Evolutionary conservation across 2,329 filamentous ascomycete genomes (phyloP), one percentile per base, ranked within the genome.

Genomic region (Claviceps humidiphila): DNA sequence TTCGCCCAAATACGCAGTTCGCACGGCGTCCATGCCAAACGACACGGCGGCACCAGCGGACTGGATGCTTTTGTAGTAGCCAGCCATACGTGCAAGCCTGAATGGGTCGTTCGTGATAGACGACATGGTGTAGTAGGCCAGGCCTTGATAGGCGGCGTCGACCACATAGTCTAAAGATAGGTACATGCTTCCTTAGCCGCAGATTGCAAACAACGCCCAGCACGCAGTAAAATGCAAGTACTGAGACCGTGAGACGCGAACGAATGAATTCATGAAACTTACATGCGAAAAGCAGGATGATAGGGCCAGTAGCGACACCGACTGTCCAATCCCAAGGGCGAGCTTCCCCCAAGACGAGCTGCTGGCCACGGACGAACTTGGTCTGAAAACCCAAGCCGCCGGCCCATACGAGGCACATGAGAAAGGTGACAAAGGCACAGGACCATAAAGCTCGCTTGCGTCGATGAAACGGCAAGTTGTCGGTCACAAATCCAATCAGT

Each of bases 41-140:
- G 62, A 60, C 3, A 68, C 79, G 38, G 83, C 85, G 2, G 80
- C 77, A 60, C 85, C 85, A 7, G 82, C 84, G 22, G 84, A 87
- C 64, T 89, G 85, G 50, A 89, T 84, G n/a, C 84, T 84, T 68
- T 89, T 89, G 74, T 89, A 89, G 71, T 87, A 89, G 49, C 83
- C 84, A 17, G 82, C 83, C 64, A 84, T 87, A 66, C 87, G 85
- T 63, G 84, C 84, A 38, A 86, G 74, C 63, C 84, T 85, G 63
- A 84, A 82, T 51, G 79, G 74, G 63, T 85, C 85, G 71, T 88
- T 88, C 56, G 81, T 82, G 45, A 87, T 69, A n/a, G 83, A 75
- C 46, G 84, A 84, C 82, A 88, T 87, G 68, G 80, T 81, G 72
- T 87, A 88, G 58, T 81, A 78, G 45, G 80, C 77, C n/a, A 73